These are phyloP conservation scores for Wolfiporia cocos DNA, from an alignment of 1,284 basidiomycete genomes.

Conservation along the genomic window DNA sequence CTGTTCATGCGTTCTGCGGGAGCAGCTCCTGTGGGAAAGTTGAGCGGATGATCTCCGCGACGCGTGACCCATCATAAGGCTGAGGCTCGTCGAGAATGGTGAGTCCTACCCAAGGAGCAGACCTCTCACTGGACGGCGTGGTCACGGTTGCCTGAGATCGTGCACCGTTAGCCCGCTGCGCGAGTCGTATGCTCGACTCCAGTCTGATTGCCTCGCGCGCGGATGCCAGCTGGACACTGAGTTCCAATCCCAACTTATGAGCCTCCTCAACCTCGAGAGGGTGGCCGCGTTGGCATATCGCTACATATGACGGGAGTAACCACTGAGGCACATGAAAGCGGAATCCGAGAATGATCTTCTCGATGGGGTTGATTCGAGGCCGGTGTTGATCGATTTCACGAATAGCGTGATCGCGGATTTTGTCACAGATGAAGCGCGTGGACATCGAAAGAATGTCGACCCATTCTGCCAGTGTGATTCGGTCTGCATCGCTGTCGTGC, in stretches of 20 bases:
- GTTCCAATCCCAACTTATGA: constrained; percentile 10
- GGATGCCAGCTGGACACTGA: constrained; percentile 13
- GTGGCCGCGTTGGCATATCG: constrained; percentile 11
- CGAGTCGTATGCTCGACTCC: not conserved
- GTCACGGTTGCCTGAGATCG: too few relatives aligned
- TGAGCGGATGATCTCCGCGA: constrained; percentile 6
- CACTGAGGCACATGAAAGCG: constrained; percentile 15
- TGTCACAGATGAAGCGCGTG: constrained; percentile 17
- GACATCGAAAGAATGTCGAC: constrained; percentile 19
- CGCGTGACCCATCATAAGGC: not conserved
- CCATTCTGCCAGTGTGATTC: constrained; percentile 13
- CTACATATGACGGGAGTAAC: constrained; percentile 17
- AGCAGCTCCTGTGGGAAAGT: too few relatives aligned
- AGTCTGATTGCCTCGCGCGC: constrained; percentile 14
- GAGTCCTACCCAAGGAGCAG: not conserved
- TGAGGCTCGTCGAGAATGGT: not conserved
- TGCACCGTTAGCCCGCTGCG: too few relatives aligned
- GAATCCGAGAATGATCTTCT: constrained; percentile 14
- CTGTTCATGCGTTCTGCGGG: too few relatives aligned
- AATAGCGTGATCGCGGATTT: constrained; percentile 18
- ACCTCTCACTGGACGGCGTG: not conserved
- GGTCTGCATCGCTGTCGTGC: constrained; percentile 14
- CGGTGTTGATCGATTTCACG: constrained; percentile 12
- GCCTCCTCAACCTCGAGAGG: constrained; percentile 14
- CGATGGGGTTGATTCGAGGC: constrained; percentile 14